Percentiles rank a stretch among this genome's conserved stretches.
Evolutionary conservation across 257 asterid species (phyloP).

Genomic region (Primulina tabacum): DNA sequence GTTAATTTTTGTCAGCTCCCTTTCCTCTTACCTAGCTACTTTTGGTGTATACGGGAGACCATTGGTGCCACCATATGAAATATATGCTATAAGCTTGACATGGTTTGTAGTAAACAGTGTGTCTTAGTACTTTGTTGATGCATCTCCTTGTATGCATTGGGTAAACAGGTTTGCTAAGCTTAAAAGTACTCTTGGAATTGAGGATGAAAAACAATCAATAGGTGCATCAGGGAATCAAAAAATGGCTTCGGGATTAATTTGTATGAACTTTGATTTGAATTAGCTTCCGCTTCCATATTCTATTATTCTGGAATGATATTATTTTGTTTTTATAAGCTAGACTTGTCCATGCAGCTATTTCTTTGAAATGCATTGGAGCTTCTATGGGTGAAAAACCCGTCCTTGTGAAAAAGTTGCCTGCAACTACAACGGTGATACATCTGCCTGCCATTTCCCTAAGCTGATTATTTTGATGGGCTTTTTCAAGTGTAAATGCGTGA

Average conservation of each 20-base stretch:
- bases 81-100: background rate
- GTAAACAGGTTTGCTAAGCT: conserved; percentile 71
- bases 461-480: conserved; percentile 7
- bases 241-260: conserved; percentile 82
- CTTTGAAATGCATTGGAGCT: conserved; percentile 87
- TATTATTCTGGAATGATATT: conserved; percentile 1
- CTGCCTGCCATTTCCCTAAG: background rate
- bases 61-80: background rate
- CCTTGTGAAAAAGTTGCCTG: conserved; percentile 66
- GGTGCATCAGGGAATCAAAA: conserved; percentile 80
- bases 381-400: conserved; percentile 84
- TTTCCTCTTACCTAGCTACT: background rate
- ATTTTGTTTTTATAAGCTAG: conserved; percentile 11
- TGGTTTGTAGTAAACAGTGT: background rate
- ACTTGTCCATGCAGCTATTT: conserved; percentile 50
- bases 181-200: conserved; percentile 69
- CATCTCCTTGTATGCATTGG: conserved; percentile 5
- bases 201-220: conserved; percentile 58
- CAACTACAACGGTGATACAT: conserved; percentile 66
- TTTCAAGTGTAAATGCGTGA: conserved; percentile 6
- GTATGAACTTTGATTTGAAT: conserved; percentile 40
- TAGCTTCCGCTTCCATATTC: background rate
- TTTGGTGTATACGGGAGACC: background rate
- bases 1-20: conserved; percentile 33
- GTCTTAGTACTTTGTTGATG: background rate